Evolutionary conservation across 169 alveolate species (phyloP), one percentile per base, ranked within the genome.

Genomic region (Neospora caninum): DNA sequence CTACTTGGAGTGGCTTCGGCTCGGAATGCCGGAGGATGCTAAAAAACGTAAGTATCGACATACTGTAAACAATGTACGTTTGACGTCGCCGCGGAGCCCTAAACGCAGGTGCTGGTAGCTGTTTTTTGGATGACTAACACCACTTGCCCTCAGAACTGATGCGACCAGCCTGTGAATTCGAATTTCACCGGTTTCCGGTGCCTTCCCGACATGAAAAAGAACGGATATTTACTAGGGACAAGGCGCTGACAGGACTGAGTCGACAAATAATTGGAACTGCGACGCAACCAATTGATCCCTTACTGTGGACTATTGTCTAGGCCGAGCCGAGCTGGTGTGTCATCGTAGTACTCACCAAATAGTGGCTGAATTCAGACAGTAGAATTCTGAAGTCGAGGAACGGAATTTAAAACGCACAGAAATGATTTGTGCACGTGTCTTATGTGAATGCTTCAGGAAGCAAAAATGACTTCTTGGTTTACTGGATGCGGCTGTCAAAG

Each of bases 401-500:
- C 38, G 80, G 4, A n/a, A 6, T 20, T 25, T 69, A 6, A 69
- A 69, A 2, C 6, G 36, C 29, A 6, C 41, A 69, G n/a, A 25
- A 69, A 25, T 31, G 41, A 43, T 73, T 34, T 36, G 39, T 73
- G 18, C 84, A 22, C 25, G 18, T 22, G 84, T 73, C 25, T 36
- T 2, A 73, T n/a, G 31, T 20, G 80, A 25, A 25, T 69, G 7
- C 25, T 73, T 31, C 84, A 73, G 84, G 49, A 13, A 36, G 84
- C 45, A 73, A 73, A n/a, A 73, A n/a, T 22, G 84, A 73, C 39
- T 73, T 73, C 42, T n/a, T 73, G 84, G 43, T 73, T 31, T 73
- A 73, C 84, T 73, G 84, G 84, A 73, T 73, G 84, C 42, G 49
- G 39, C 84, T 73, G 39, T 73, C 84, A 22, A 73, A 36, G n/a